Evolutionary conservation across 2,329 filamentous ascomycete species (phyloP).

Genomic region (Talaromyces sp.): DNA sequence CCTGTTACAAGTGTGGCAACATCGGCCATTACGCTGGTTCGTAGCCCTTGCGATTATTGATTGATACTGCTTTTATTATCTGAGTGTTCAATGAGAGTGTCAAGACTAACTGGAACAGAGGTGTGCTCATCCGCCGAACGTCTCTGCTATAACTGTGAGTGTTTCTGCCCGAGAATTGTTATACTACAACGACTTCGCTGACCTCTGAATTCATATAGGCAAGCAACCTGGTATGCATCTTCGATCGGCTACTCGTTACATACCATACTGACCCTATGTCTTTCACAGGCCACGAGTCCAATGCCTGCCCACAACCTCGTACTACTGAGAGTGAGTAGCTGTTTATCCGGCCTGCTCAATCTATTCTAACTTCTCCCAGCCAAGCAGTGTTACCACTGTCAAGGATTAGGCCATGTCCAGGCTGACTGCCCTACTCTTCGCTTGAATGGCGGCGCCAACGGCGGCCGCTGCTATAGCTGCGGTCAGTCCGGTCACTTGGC

Average conservation of each 20-base stretch:
- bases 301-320: conserved; percentile 91
- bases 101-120: conserved; percentile 58
- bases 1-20: conserved; percentile 76
- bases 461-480: conserved; percentile 95
- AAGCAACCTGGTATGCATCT: conserved; percentile 45
- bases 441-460: conserved; percentile 72
- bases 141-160: conserved; percentile 98
- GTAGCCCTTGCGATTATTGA: conserved; percentile 21
- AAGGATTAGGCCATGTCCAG: conserved; percentile 96
- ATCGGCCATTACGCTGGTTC: conserved; percentile 65
- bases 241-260: not conserved
- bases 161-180: not conserved
- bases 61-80: not conserved
- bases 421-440: conserved; percentile 97
- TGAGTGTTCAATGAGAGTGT: not conserved
- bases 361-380: conserved; percentile 47
- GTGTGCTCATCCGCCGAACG: conserved; percentile 97
- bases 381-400: conserved; percentile 99
- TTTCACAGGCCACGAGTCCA: conserved; percentile 80
- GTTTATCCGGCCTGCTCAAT: not conserved
- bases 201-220: conserved; percentile 31
- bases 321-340: conserved; percentile 75
- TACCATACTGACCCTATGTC: conserved; percentile 2
- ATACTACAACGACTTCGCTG: conserved; percentile 20
- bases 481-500: conserved; percentile 90